phyloP scores from a whole-genome alignment of 139 green algal genomes.

The Edaphochlamys debaryana region DNA sequence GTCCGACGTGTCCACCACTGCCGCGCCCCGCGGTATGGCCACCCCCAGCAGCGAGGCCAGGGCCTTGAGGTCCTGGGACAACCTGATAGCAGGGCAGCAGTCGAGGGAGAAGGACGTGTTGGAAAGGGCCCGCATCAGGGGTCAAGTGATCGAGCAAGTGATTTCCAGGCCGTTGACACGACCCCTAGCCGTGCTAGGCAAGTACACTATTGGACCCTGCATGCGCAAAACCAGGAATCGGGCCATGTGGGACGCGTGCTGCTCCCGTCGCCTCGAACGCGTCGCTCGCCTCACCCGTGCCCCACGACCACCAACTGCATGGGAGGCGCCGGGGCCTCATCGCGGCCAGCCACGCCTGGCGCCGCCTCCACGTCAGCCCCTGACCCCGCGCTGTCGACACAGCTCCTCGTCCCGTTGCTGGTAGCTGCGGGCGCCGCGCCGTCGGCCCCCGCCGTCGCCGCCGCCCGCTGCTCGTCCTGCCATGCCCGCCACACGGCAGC shows the following conservation, averaged over 20 bases:
- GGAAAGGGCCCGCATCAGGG: no score
- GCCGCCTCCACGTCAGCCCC: not conserved
- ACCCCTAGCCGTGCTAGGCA: no score
- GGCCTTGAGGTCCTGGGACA: slow-evolving; percentile 24
- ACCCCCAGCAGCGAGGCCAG: slow-evolving; percentile 15
- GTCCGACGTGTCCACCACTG: slow-evolving; percentile 15
- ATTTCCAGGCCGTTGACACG: no score
- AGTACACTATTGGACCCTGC: no score
- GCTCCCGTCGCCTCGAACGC: no score
- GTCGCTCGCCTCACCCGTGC: slow-evolving; percentile 41
- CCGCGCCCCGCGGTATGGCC: not conserved
- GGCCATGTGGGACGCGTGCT: no score
- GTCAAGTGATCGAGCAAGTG: no score
- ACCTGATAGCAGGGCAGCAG: slow-evolving; percentile 5
- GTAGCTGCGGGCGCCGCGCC: no score
- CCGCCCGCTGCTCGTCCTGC: not conserved
- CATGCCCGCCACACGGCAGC: not conserved
- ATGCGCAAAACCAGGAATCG: no score
- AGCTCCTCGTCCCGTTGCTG: not conserved
- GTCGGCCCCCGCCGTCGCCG: not conserved
- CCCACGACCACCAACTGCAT: slow-evolving; percentile 31
- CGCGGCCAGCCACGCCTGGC: not conserved
- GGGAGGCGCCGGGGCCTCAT: not conserved
- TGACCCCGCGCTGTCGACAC: not conserved
- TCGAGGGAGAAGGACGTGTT: no score